These are phyloP conservation scores for Colletotrichum abscissum DNA, from an alignment of 2,329 filamentous ascomycete genomes.

Conservation along the genomic window DNA sequence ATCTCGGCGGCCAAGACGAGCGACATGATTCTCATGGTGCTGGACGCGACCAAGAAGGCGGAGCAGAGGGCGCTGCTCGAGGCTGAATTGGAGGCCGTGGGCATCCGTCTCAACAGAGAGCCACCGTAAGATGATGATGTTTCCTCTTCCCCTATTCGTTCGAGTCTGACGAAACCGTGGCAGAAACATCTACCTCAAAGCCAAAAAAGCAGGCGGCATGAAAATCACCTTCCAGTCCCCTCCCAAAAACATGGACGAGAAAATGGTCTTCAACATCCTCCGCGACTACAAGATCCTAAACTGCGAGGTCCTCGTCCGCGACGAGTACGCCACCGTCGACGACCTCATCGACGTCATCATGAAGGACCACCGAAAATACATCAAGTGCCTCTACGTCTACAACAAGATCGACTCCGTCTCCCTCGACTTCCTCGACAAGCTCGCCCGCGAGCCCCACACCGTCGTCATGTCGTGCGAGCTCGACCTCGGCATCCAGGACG, in stretches of 20 bases:
- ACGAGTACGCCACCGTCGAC: constrained; percentile 95
- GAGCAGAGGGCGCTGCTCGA: constrained; percentile 93
- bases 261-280: constrained; percentile 97
- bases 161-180: constrained; percentile 9
- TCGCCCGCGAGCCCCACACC: constrained; percentile 93
- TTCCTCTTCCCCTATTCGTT: no score
- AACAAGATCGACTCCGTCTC: constrained; percentile 99
- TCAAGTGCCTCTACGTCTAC: constrained; percentile 95
- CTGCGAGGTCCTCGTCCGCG: constrained; percentile 93
- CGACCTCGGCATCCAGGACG: constrained; percentile 91
- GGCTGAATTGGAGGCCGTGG: constrained; percentile 92
- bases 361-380: constrained; percentile 99
- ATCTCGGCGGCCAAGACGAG: constrained; percentile 99
- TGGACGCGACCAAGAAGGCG: constrained; percentile 95
- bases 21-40: constrained; percentile 94
- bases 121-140: constrained; percentile 74
- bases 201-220: constrained; percentile 96
- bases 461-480: constrained; percentile 98
- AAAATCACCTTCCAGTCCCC: constrained; percentile 96
- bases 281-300: constrained; percentile 99
- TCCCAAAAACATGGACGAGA: constrained; percentile 93
- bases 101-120: constrained; percentile 90
- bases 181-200: constrained; percentile 97
- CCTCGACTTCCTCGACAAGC: constrained; percentile 90
- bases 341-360: constrained; percentile 99